Evolutionary conservation across 1,139 yeast genomes (phyloP), one percentile per base, ranked within the genome.

Genomic region (Lizanozyma gosingica): DNA sequence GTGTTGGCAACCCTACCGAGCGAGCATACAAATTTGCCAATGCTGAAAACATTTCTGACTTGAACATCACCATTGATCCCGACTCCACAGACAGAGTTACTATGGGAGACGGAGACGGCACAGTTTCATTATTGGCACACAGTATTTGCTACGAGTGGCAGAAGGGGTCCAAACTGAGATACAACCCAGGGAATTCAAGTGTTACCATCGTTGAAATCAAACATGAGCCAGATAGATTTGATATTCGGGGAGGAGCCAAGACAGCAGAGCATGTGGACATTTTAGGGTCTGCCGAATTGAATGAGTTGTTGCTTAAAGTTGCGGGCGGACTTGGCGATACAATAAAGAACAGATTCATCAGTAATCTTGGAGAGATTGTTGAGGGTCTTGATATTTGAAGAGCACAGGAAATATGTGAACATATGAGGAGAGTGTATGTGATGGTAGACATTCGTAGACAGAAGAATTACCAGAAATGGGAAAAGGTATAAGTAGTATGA

Each of bases 221-320:
- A 52, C 96, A 92, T 54, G 95, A 88, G 55, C 98, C 98, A 0
- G 95, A 86, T 54, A 67, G 86, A 50, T 87, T 83, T 55, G 98
- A 94, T 63, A 83, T 92, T 39, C 75, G 98, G 49, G 98, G 98
- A 16, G 98, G 98, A 3, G 95, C 97, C 17, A 85, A 85, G 56
- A 92, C 97, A 1, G 97, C 98, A 0, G 98, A 92, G 53, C 98
- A 92, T 60, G 98, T 92, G 17, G 98, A 94, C 58, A 88, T 92
- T 42, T 68, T 92, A 39, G 98, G 98, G 1, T 80, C 95, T 44
- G 88, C 97, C 0, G 95, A 83, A 56, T 67, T 92, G 56, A 92
- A 92, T 57, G 97, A 92, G 55, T 65, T 90, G 53, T 69, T 92
- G 4, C 67, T 92, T 43, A 75, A 76, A 46, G 90, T 92, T 17